Conservation (phyloP, 2,329 filamentous ascomycete genomes). For the Thelonectria blattea region DNA sequence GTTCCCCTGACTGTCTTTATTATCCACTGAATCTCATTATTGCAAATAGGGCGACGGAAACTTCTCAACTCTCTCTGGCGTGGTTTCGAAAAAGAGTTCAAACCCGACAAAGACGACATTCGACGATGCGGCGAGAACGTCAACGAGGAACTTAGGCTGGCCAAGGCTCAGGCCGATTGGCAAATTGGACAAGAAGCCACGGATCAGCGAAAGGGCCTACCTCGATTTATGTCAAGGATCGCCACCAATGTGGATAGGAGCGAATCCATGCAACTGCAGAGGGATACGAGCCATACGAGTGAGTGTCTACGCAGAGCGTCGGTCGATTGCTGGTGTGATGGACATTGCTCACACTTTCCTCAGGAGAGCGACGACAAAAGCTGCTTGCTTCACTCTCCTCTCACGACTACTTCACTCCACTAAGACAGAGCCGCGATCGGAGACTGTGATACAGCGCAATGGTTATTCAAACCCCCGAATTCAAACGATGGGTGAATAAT, state of each 20-base stretch:
- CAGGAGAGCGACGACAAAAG: neutral
- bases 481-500: constrained; percentile 31
- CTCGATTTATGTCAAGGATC: neutral
- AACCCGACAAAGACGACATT: constrained; percentile 30
- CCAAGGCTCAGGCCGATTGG: constrained; percentile 32
- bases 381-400: neutral
- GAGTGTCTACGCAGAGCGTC: neutral
- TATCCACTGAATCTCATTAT: neutral
- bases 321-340: neutral
- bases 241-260: neutral
- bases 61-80: constrained; percentile 30
- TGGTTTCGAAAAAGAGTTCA: constrained; percentile 42
- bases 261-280: neutral
- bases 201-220: neutral
- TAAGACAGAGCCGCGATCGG: constrained; percentile 22
- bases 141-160: constrained; percentile 33
- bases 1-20: neutral
- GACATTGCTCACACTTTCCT: neutral
- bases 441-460: constrained; percentile 35
- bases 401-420: neutral
- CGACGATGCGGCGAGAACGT: constrained; percentile 28
- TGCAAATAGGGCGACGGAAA: constrained; percentile 28
- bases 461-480: constrained; percentile 37
- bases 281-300: neutral
- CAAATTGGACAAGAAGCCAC: constrained; percentile 25